These are phyloP conservation scores for Epichloe hybrida DNA, from an alignment of 2,329 filamentous ascomycete genomes.

Conservation along the genomic window DNA sequence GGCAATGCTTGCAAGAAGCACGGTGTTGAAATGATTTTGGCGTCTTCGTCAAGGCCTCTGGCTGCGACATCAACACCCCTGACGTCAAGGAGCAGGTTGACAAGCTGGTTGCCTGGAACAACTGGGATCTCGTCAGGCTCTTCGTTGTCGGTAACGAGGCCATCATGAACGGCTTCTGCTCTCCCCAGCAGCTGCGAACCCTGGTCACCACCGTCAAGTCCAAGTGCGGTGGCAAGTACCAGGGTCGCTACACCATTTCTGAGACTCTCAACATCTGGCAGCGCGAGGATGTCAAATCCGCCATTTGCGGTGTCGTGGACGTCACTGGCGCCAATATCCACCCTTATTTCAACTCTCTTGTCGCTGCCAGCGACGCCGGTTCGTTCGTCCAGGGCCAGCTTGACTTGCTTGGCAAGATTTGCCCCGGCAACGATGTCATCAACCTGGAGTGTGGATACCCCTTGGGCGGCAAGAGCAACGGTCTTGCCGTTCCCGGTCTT, in stretches of 20 bases:
- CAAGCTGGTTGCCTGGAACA: conserved; percentile 56
- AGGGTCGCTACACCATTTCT: conserved; percentile 65
- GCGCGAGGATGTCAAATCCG: conserved; percentile 38
- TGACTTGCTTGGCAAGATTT: conserved; percentile 53
- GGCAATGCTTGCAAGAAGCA: conserved; percentile 52
- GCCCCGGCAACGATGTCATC: conserved; percentile 58
- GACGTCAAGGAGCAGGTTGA: conserved; percentile 61
- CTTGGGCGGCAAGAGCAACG: conserved; percentile 54
- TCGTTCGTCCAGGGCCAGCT: conserved; percentile 64
- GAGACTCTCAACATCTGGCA: conserved; percentile 75
- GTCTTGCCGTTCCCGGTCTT: conserved; percentile 52
- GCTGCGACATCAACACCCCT: conserved; percentile 42
- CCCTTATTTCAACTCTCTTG: conserved; percentile 72
- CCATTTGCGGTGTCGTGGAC: conserved; percentile 63
- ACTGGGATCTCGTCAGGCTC: conserved; percentile 66
- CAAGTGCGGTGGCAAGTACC: conserved; percentile 56
- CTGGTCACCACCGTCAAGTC: conserved; percentile 58
- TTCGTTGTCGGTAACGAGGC: conserved; percentile 87
- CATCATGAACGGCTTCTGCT: conserved; percentile 59
- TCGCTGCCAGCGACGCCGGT: conserved; percentile 53
- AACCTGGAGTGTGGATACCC: conserved; percentile 93
- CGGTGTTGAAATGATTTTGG: conserved; percentile 74
- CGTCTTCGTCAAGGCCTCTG: conserved; percentile 63
- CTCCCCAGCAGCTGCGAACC: conserved; percentile 46
- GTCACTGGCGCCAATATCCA: conserved; percentile 79